Evolutionary conservation across 208 protist species (phyloP), one percentile per base, ranked within the genome.

Genomic region (Tritrichomonas musculus): DNA sequence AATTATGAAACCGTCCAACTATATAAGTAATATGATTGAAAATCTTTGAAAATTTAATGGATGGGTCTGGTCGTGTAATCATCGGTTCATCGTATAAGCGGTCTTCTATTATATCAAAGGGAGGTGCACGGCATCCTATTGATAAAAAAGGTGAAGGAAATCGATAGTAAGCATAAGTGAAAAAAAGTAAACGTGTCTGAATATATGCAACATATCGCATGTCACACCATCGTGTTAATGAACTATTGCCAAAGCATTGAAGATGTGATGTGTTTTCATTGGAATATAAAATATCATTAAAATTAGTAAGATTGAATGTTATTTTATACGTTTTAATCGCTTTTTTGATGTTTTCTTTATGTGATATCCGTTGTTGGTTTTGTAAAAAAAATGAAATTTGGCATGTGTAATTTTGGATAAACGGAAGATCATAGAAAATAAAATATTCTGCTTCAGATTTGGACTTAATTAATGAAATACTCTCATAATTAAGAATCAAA

Each of bases 11-110:
- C 14, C 5, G 14, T 2, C 41, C 73, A 20, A 82, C 49, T 0
- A 82, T 82, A 82, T 82, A 82, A 1, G 69, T 27, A 77, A 77
- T 14, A n/a, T n/a, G n/a, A n/a, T n/a, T n/a, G n/a, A n/a, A n/a
- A n/a, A n/a, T n/a, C n/a, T n/a, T n/a, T n/a, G n/a, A n/a, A n/a
- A n/a, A n/a, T n/a, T n/a, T n/a, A n/a, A n/a, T n/a, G n/a, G n/a
- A n/a, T n/a, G n/a, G n/a, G 20, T 77, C 33, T 20, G 27, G 69
- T 8, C 44, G 5, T 17, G 33, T 20, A 77, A 77, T n/a, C 1
- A 47, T 36, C 20, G 36, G 69, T n/a, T 77, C 69, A 77, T 39
- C 14, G 11, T 39, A 14, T 5, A 77, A 44, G 8, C 69, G 27
- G 33, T 77, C 69, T 17, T 14, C 14, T 47, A 39, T 33, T 9